Evolutionary conservation across 495 filamentous ascomycete genomes (phyloP).

Genomic region (Penicillium subrubescens): DNA sequence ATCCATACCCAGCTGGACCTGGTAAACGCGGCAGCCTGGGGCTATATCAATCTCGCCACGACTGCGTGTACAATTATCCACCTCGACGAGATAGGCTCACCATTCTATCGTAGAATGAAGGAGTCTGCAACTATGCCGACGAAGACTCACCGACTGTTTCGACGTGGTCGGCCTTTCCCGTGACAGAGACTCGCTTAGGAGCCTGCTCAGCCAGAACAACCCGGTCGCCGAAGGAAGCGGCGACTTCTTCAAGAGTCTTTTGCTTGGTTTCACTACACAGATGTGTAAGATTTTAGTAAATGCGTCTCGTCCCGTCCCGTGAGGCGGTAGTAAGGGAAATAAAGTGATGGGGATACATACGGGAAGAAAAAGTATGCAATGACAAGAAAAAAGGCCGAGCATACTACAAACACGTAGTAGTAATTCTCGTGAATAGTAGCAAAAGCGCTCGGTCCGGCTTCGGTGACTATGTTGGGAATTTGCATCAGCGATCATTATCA

Average conservation of each 20-base stretch:
- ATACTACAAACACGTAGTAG: conserved; percentile 61
- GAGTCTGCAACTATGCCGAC: background rate
- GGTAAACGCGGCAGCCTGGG: background rate
- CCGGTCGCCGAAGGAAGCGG: conserved; percentile 57
- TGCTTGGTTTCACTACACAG: conserved; percentile 50
- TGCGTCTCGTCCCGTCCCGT: background rate
- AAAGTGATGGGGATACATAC: conserved; percentile 27
- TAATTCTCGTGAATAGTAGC: conserved; percentile 61
- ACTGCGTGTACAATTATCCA: background rate
- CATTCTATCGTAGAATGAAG: background rate
- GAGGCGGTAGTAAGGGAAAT: background rate
- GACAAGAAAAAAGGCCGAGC: conserved; percentile 51
- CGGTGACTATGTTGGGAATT: conserved; percentile 42
- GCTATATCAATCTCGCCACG: background rate
- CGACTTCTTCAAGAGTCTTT: conserved; percentile 62
- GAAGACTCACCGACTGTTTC: conserved; percentile 11
- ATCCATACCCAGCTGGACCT: background rate
- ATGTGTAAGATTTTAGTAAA: conserved; percentile 4
- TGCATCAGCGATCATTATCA: background rate
- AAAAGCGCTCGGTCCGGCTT: conserved; percentile 60
- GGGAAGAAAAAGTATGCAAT: conserved; percentile 59
- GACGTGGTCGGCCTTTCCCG: conserved; percentile 30
- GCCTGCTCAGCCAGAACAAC: conserved; percentile 47
- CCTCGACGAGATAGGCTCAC: background rate
- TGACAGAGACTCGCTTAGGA: conserved; percentile 17